Percentiles rank a stretch among this genome's conserved stretches.
Evolutionary conservation across 2,329 filamentous ascomycete genomes (phyloP).

Genomic region (Aspergillus awamori): DNA sequence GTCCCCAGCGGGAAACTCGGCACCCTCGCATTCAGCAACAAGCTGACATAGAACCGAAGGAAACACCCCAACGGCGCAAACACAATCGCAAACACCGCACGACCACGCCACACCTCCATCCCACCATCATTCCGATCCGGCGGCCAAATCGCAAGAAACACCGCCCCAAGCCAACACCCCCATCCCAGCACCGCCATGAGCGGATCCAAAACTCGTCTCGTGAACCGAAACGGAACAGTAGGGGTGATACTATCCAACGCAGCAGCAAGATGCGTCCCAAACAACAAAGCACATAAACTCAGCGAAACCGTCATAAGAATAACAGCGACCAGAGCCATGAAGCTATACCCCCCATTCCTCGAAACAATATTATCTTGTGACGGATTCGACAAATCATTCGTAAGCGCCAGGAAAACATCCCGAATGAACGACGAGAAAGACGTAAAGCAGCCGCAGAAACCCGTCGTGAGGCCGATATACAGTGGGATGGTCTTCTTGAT

Average conservation of each 20-base stretch:
- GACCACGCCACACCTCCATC: constrained; percentile 70
- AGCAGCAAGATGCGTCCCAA: constrained; percentile 75
- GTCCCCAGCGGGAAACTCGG: constrained; percentile 81
- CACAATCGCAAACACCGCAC: constrained; percentile 73
- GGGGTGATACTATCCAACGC: constrained; percentile 62
- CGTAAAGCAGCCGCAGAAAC: constrained; percentile 87
- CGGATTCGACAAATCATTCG: constrained; percentile 68
- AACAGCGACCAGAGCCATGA: constrained; percentile 78
- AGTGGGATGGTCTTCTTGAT: constrained; percentile 84
- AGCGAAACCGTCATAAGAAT: constrained; percentile 72
- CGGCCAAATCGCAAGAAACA: constrained; percentile 72
- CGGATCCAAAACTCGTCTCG: constrained; percentile 66
- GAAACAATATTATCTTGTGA: constrained; percentile 46
- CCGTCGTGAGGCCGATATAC: constrained; percentile 83
- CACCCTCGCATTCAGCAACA: constrained; percentile 69
- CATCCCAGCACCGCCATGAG: constrained; percentile 65
- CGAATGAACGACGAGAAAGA: constrained; percentile 86
- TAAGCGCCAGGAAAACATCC: constrained; percentile 76
- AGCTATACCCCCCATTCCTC: constrained; percentile 75
- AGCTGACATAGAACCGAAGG: constrained; percentile 70
- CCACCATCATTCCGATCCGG: constrained; percentile 54
- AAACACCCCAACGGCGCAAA: constrained; percentile 83
- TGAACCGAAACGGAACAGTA: constrained; percentile 60
- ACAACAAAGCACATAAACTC: constrained; percentile 68
- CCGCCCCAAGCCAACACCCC: constrained; percentile 76